Evolutionary conservation across 164 flowering plant species (phyloP), one percentile per base, ranked within the genome.

Genomic region (Piper longum): DNA sequence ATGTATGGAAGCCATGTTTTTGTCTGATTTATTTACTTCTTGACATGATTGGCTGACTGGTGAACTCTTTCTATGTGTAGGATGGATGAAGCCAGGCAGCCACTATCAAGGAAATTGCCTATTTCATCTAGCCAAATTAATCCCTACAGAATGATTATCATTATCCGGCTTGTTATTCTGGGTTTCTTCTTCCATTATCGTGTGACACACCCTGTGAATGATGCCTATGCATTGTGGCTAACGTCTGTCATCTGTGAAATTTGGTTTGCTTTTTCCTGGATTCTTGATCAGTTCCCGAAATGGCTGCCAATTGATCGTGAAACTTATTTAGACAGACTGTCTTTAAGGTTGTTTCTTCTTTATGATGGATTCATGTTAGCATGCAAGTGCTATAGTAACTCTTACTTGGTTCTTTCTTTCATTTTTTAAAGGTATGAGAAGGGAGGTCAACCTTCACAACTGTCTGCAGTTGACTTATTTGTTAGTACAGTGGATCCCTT

Each of bases 401-500:
- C 52, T 48, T 48, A 48, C 52, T 5, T 48, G 52, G 52, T 2
- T 48, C 52, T 48, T 8, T 6, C 14, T 8, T 48, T 12, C 52
- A 48, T 64, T 56, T 54, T 0, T 66, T 65, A 67, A 26, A 85
- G 87, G 80, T 85, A 85, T 77, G 87, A 83, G 73, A 81, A 83
- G 66, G 85, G 80, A 73, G 89, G 85, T 40, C 77, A 74, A 59
- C 81, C 83, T 48, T 85, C 86, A 64, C 79, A 80, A 68, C 82
- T 85, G 7, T 60, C 78, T 43, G 14, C 76, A 18, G 77, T 85
- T 42, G 89, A 85, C 70, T 57, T 85, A 26, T 85, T 69, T 77
- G 91, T 84, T 62, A 85, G 86, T 73, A 85, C 90, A 3, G 86
- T 83, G 52, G 86, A 85, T 75, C 87, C 90, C 19, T 43, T 80